Percentiles rank a stretch among this genome's conserved stretches.
phyloP scores from a whole-genome alignment of 164 flowering plant species.

The Cinnamomum micranthum region DNA sequence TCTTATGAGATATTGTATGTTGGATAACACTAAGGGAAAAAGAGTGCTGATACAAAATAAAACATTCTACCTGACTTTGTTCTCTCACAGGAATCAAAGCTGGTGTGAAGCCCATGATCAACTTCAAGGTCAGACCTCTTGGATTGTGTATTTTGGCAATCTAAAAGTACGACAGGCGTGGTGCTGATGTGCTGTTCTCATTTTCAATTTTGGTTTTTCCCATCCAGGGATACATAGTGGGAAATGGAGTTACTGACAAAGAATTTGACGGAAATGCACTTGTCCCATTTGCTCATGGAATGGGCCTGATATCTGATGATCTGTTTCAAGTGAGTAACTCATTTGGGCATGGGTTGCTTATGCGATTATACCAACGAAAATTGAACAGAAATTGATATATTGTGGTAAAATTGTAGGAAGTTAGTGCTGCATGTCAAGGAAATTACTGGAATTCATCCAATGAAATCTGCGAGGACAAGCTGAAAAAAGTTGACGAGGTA shows the following conservation, averaged over 20 bases:
- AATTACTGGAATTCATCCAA: constrained; percentile 42
- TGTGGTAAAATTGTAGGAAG: constrained; percentile 32
- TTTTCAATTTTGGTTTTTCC: background rate
- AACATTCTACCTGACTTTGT: constrained; percentile 4
- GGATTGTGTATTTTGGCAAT: background rate
- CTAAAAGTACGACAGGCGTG: background rate
- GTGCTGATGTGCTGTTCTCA: background rate
- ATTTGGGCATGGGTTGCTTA: background rate
- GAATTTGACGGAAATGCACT: constrained; percentile 78
- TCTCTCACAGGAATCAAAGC: constrained; percentile 52
- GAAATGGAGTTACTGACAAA: constrained; percentile 75
- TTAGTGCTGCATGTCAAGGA: constrained; percentile 45
- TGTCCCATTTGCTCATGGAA: constrained; percentile 92
- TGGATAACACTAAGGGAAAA: background rate
- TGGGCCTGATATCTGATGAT: constrained; percentile 83
- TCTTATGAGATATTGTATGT: background rate
- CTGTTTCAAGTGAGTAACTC: constrained; percentile 50
- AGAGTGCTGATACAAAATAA: background rate
- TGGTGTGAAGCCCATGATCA: constrained; percentile 57
- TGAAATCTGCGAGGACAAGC: constrained; percentile 37
- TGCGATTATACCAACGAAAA: background rate
- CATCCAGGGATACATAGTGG: constrained; percentile 77
- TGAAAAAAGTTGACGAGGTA: constrained; percentile 58
- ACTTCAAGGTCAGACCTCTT: constrained; percentile 60
- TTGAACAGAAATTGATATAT: background rate